Percentiles rank a stretch among this genome's conserved stretches.
These are phyloP conservation scores for Helminthosporium solani DNA, from an alignment of 2,329 filamentous ascomycete species.

Conservation along the genomic window DNA sequence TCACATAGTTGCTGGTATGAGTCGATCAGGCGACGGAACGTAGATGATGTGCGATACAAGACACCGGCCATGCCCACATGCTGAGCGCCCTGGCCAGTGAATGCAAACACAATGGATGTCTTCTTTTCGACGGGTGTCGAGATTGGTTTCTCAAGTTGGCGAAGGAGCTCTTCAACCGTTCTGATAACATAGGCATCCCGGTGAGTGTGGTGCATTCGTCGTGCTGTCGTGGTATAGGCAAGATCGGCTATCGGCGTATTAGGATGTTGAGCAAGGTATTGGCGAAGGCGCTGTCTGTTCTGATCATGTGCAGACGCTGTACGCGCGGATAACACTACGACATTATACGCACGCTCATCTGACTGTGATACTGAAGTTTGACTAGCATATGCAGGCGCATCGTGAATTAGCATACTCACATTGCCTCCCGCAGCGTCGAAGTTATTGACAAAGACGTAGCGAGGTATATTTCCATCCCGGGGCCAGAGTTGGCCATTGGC, in stretches of 20 bases:
- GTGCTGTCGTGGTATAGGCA: slow-evolving; percentile 22
- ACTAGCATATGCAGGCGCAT: no score
- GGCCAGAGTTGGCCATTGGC: not conserved
- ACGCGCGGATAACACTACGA: no score
- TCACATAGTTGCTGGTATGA: not conserved
- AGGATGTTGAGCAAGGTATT: slow-evolving; percentile 9
- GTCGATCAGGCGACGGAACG: no score
- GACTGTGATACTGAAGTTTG: no score
- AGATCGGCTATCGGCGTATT: slow-evolving; percentile 6
- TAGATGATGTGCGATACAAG: no score
- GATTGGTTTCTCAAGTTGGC: no score
- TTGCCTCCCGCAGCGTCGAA: slow-evolving; percentile 66
- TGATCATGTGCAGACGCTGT: no score
- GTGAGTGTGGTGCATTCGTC: slow-evolving; percentile 18
- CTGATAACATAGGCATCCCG: slow-evolving; percentile 2
- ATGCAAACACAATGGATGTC: no score
- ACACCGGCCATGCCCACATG: no score
- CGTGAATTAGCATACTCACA: slow-evolving; percentile 13
- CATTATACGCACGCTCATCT: no score
- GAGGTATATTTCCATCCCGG: slow-evolving; percentile 14
- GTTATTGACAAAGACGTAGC: slow-evolving; percentile 50
- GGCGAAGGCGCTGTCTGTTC: slow-evolving; percentile 11
- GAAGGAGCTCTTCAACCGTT: slow-evolving; percentile 7
- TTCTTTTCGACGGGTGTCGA: not conserved
- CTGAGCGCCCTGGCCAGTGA: no score